Conservation (phyloP, 2,329 filamentous ascomycete species). For the Westerdykella ornata region DNA sequence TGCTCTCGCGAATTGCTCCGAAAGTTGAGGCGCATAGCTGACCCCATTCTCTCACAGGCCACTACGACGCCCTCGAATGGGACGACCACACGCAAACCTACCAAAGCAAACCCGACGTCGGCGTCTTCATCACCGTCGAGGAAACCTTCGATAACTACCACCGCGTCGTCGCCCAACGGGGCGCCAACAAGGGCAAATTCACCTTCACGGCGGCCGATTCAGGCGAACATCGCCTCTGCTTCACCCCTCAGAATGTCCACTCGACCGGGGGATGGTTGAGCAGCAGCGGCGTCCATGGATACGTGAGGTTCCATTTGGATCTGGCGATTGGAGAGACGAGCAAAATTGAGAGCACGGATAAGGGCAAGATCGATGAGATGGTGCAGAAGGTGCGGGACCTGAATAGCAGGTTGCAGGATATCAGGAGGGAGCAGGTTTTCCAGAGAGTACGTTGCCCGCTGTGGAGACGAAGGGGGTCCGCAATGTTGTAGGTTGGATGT, state of each 20-base stretch:
- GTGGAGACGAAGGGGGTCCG: neutral
- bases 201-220: conserved; percentile 91
- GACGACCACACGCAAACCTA: conserved; percentile 63
- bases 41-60: conserved; percentile 45
- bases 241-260: conserved; percentile 71
- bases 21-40: neutral
- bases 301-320: conserved; percentile 79
- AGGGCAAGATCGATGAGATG: conserved; percentile 85
- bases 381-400: conserved; percentile 82
- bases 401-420: conserved; percentile 79
- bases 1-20: neutral
- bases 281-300: conserved; percentile 58
- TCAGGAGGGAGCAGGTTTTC: conserved; percentile 91
- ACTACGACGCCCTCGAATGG: conserved; percentile 82
- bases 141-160: conserved; percentile 98
- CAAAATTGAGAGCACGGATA: conserved; percentile 88
- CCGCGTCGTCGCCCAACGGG: conserved; percentile 84
- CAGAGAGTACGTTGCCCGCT: conserved; percentile 60
- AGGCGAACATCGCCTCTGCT: conserved; percentile 95
- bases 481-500: conserved; percentile 2
- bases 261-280: conserved; percentile 67
- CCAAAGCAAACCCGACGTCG: conserved; percentile 65
- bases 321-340: conserved; percentile 91
- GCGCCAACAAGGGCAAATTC: conserved; percentile 70
- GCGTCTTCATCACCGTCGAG: conserved; percentile 88